phyloP scores from a whole-genome alignment of 768 basidiomycete genomes.

The Tylopilus sp. region DNA sequence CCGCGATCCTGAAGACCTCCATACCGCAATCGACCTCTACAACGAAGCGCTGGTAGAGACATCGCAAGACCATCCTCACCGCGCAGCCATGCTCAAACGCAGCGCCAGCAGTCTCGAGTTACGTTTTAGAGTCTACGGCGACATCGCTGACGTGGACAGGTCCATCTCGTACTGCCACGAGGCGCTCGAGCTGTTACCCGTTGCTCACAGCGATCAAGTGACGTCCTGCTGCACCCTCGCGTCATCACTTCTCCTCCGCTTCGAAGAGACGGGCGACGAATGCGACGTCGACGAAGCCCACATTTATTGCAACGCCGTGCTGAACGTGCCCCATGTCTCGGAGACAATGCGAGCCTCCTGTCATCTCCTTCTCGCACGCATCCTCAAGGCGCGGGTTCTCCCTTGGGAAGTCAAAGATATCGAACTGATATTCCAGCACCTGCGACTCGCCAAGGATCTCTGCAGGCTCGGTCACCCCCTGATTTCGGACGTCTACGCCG shows the following conservation, averaged over 20 bases:
- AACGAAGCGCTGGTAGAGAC: constrained; percentile 23
- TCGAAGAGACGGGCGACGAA: constrained; percentile 23
- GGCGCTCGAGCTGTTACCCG: constrained; percentile 20
- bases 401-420: constrained; percentile 24
- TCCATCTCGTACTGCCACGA: constrained; percentile 26
- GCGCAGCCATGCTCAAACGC: constrained; percentile 13
- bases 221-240: constrained; percentile 15
- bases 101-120: constrained; percentile 15
- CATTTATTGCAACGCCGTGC: constrained; percentile 14
- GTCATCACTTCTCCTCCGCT: constrained; percentile 23
- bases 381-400: constrained; percentile 20
- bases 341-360: constrained; percentile 15
- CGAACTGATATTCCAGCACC: constrained; percentile 26
- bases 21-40: constrained; percentile 23
- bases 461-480: constrained; percentile 19
- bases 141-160: constrained; percentile 20
- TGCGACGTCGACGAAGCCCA: constrained; percentile 26
- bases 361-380: constrained; percentile 20
- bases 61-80: constrained; percentile 15
- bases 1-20: constrained; percentile 23
- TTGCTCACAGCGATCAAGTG: constrained; percentile 14
- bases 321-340: constrained; percentile 1
- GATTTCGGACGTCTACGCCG: constrained; percentile 22
- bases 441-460: constrained; percentile 22
- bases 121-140: constrained; percentile 16